Base-by-base conservation (phyloP, 306 rosid species). In the Cyamopsis tetragonoloba region DNA sequence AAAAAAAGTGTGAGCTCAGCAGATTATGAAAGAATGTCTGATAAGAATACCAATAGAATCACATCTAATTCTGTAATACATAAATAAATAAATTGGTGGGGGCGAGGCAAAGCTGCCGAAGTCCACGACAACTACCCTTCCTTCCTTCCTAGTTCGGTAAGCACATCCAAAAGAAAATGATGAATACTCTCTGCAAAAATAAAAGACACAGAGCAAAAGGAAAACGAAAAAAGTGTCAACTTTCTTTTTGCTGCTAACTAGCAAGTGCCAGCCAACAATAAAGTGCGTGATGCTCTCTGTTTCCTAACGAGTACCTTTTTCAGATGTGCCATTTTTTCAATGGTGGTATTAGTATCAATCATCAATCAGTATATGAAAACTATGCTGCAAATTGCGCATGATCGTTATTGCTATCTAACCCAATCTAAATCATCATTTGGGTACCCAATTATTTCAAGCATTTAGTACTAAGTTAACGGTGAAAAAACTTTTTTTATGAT, bases 181-280 rank as follows among this genome's bases (percentile, higher is more conserved):
- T 47, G 39, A 0, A 23, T 27, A 3, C 60, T 41, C 27, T 60
- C 82, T 78, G 79, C 51, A 74, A 55, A 31, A 8, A 11, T 7
- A 61, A 48, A 31, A 42, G 41, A 51, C 24, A 46, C 26, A 18
- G 11, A 70, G n/a, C 23, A 77, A 62, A 61, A 55, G 67, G 22
- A 4, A 53, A 35, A 37, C 18, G 4, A 55, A 71, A 55, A 71
- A 77, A 65, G 69, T 26, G 19, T 78, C 23, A 48, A 39, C 70
- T 77, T 64, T 71, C 77, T 48, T 63, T 70, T n/a, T 54, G 67
- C 22, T 71, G 68, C 73, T 73, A 77, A 63, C 73, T 55, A 63
- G 28, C 73, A 77, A 71, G 55, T 46, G 64, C 64, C 51, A 48
- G 0, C 73, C 74, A 48, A 71, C 74, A 47, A 26, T 37, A 78